Base-by-base conservation (phyloP, 1,139 yeast genomes). In the Sugiyamaella xylanicola region DNA sequence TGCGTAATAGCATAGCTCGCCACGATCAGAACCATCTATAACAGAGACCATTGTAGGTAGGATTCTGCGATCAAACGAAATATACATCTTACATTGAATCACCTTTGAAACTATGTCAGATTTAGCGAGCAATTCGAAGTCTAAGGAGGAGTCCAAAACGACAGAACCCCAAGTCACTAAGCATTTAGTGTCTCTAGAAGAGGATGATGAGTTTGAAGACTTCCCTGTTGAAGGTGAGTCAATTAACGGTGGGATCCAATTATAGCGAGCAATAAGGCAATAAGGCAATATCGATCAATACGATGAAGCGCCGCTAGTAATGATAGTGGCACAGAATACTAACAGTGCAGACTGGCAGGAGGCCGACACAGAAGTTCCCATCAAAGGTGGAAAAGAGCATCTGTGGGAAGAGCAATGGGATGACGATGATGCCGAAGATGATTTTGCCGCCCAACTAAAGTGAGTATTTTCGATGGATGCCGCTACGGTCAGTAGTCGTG, bases 371-470 rank as follows among this genome's bases (percentile, higher is more conserved):
- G 68, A 80, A n/a, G 77, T 69, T 17, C 65, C 69, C 32, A 63
- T 64, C 20, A 74, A 49, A 59, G 72, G 71, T 49, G 70, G 68
- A 59, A 74, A 75, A 63, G 75, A 83, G 16, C 81, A 82, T 61
- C 79, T 90, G 57, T 91, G 97, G 97, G 96, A 91, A 68, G 96
- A 91, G 71, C 92, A 88, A 69, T 91, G 97, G 97, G 97, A 89
- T 68, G 95, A 75, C 47, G 95, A 75, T 48, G 96, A 90, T 66
- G 86, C 86, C 56, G 92, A 87, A 61, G 97, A 89, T 69, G 89
- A 87, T 61, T 91, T 91, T 71, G 83, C 93, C 29, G 79, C 79
- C 59, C 83, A 80, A 65, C 78, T 91, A 69, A 81, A 85, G 78
- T 75, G 72, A 56, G 85, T 65, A 54, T 43, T 48, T 20, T n/a